Conservation (phyloP, 805 yeast genomes). For the Yarrowia keelungensis region DNA sequence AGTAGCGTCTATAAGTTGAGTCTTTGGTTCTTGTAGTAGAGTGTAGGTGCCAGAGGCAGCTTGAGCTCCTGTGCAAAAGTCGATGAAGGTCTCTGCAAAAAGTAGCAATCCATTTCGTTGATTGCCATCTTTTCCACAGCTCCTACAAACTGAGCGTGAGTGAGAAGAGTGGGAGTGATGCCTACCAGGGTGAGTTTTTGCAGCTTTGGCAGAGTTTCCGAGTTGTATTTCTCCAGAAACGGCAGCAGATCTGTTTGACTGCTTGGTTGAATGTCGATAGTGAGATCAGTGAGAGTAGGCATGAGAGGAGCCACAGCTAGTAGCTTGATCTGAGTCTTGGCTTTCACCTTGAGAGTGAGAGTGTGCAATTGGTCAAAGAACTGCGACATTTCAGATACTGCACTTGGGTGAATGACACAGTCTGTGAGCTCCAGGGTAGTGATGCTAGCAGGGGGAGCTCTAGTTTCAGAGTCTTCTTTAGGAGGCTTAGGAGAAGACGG, state of each 20-base stretch:
- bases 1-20: background rate
- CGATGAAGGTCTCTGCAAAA: background rate
- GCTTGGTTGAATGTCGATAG: constrained; percentile 18
- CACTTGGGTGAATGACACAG: constrained; percentile 21
- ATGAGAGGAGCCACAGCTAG: background rate
- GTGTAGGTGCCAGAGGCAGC: constrained; percentile 5
- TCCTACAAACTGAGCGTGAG: background rate
- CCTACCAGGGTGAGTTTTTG: constrained; percentile 22
- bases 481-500: constrained; percentile 17
- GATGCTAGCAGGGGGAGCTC: background rate
- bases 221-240: constrained; percentile 10
- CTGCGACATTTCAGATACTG: background rate
- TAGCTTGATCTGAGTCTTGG: constrained; percentile 1
- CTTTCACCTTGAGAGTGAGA: background rate
- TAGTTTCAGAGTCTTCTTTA: background rate
- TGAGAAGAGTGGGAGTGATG: background rate
- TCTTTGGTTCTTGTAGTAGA: constrained; percentile 31
- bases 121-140: constrained; percentile 19
- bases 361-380: background rate
- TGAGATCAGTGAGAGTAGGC: background rate
- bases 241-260: constrained; percentile 11
- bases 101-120: constrained; percentile 8
- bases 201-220: constrained; percentile 6
- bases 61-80: background rate
- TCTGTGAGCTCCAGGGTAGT: constrained; percentile 13